Conservation (phyloP, 768 basidiomycete species). For the Termitomyces sp. region DNA sequence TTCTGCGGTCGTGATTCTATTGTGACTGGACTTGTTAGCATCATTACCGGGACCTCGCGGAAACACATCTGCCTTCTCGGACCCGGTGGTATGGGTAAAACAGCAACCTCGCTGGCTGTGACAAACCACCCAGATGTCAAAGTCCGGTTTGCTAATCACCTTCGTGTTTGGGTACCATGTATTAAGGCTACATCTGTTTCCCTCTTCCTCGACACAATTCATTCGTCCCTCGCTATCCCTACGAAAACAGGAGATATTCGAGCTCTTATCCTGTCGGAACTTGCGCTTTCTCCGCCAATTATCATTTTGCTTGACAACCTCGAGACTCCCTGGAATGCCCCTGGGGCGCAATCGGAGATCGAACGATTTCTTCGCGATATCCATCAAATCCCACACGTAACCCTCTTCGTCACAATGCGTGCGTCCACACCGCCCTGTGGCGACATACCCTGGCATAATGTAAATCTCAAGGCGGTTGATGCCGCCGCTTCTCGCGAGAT, state of each 20-base stretch:
- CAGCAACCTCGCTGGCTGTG: constrained; percentile 27
- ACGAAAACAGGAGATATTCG: constrained; percentile 14
- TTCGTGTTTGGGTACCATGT: constrained; percentile 28
- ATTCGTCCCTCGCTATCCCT: constrained; percentile 16
- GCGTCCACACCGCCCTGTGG: constrained; percentile 20
- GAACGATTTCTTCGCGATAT: constrained; percentile 16
- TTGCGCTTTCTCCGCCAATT: constrained; percentile 17
- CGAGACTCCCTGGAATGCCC: constrained; percentile 31
- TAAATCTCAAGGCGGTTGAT: constrained; percentile 14
- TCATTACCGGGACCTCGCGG: constrained; percentile 3
- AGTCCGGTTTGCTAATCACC: constrained; percentile 14
- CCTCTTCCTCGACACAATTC: constrained; percentile 18
- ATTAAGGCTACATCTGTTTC: constrained; percentile 20
- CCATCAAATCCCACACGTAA: constrained; percentile 14
- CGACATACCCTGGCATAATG: constrained; percentile 18
- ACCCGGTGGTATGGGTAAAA: constrained; percentile 35
- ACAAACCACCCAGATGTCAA: constrained; percentile 18
- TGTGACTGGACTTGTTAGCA: constrained; percentile 10
- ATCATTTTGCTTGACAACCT: constrained; percentile 34
- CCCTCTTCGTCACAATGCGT: constrained; percentile 29
- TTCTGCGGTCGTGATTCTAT: constrained; percentile 16
- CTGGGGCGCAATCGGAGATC: constrained; percentile 14
- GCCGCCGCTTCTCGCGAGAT: constrained; percentile 14
- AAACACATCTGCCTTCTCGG: constrained; percentile 19
- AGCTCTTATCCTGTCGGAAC: constrained; percentile 16